Percentiles rank a stretch among this genome's conserved stretches.
phyloP scores from a whole-genome alignment of 345 rosid species.

The Alliaria petiolata region DNA sequence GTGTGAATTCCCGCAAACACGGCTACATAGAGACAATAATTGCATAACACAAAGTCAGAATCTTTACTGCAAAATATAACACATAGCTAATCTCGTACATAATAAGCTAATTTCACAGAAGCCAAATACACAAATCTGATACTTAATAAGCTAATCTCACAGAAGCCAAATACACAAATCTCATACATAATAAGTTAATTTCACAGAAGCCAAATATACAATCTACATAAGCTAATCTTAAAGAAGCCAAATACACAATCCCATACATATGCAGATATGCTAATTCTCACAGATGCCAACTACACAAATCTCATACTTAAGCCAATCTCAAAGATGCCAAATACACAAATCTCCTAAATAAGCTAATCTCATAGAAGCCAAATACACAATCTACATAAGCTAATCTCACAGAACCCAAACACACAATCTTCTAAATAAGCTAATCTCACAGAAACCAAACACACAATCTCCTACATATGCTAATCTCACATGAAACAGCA shows the following conservation, averaged over 20 bases:
- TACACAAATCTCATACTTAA: too few species aligned
- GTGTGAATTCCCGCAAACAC: slow-evolving; percentile 37
- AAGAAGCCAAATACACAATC: not conserved
- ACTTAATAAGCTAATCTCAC: not conserved
- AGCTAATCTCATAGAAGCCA: too few species aligned
- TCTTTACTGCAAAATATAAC: not conserved
- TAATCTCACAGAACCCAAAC: not conserved
- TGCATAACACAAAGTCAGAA: not conserved
- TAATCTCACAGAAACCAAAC: not conserved
- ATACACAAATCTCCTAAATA: too few species aligned
- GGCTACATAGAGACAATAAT: not conserved
- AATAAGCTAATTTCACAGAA: not conserved
- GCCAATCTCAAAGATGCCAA: too few species aligned
- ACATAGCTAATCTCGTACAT: not conserved
- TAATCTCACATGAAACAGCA: not conserved
- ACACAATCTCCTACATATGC: not conserved
- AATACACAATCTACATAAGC: too few species aligned
- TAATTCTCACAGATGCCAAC: not conserved
- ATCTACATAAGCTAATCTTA: not conserved
- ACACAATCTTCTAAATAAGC: too few species aligned
- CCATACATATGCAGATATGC: too few species aligned
- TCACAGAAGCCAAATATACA: not conserved
- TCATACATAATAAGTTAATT: too few species aligned
- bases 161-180: not conserved
- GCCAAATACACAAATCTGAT: not conserved